Evolutionary conservation across 2,329 filamentous ascomycete genomes (phyloP).

Genomic region (Alternaria sp.): DNA sequence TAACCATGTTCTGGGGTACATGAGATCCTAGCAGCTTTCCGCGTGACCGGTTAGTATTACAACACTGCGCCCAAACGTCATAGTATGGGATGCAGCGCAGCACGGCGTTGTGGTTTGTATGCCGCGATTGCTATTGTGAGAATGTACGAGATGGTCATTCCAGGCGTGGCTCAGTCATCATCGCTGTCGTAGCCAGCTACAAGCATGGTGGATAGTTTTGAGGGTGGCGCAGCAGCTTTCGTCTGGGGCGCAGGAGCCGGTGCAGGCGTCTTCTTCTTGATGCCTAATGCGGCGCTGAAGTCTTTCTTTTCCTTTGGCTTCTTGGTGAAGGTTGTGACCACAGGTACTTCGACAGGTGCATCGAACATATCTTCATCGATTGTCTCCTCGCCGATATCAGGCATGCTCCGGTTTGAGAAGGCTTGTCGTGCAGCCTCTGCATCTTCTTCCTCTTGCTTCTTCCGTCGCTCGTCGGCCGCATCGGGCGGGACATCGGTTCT

Average conservation of each 20-base stretch:
- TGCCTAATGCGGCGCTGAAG: conserved; percentile 75
- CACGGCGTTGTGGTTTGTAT: neutral
- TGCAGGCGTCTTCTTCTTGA: conserved; percentile 65
- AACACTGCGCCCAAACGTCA: neutral
- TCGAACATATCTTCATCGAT: conserved; percentile 56
- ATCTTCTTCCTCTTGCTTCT: conserved; percentile 79
- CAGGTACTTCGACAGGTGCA: conserved; percentile 31
- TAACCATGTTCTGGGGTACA: neutral
- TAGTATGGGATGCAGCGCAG: neutral
- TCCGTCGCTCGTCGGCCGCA: conserved; percentile 64
- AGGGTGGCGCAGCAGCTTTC: conserved; percentile 24
- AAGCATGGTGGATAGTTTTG: conserved; percentile 35
- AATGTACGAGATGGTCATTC: neutral
- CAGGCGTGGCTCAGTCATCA: conserved; percentile 23
- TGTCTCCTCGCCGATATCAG: conserved; percentile 62
- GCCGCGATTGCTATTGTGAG: conserved; percentile 7
- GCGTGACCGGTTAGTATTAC: neutral
- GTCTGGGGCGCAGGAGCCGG: conserved; percentile 12
- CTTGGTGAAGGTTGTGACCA: conserved; percentile 72
- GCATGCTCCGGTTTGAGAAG: conserved; percentile 63
- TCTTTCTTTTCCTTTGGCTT: conserved; percentile 90
- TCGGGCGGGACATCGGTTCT: conserved; percentile 63
- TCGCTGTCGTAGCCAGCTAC: conserved; percentile 44
- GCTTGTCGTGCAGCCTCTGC: conserved; percentile 81
- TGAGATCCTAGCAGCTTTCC: neutral